Evolutionary conservation across 129 eudicot species (phyloP), one percentile per base, ranked within the genome.

Genomic region (Rutidosis leptorrhynchoides): DNA sequence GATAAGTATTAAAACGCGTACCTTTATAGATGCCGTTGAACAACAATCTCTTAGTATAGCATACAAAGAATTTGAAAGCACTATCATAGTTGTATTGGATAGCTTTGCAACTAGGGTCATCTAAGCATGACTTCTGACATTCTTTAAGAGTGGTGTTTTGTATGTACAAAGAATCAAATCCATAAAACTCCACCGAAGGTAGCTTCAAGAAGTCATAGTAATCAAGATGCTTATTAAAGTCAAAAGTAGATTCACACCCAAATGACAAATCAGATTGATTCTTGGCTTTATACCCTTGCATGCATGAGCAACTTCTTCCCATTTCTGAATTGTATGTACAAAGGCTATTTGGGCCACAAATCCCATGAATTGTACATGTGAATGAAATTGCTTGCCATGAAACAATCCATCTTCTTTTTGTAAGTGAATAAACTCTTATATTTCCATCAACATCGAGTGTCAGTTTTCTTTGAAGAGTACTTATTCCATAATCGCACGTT

Each of bases 281-380:
- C 60, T 55, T 55, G 60, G 32, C 60, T 32, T 55, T 55, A 32
- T 55, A 55, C 28, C 62, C 62, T 11, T 56, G 62, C 62, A 56
- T 56, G 14, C 62, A 56, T 24, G 62, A 9, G 62, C 62, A 56
- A 21, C 62, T 56, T 16, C 62, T 25, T 56, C 35, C 62, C 33
- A 6, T 24, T 24, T 14, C 10, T 0, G 33, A 11, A 56, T 20
- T 25, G 8, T 25, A 56, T 15, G 62, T 56, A 25, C 62, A 56
- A 25, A 56, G 62, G 62, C 62, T 56, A 6, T 56, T 56, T 27
- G 33, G 62, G 25, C 62, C 62, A 56, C 62, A 56, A 56, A 56
- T 56, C 20, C 62, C 62, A 27, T 56, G 62, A 56, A 56, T 56
- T 56, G 33, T 21, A 25, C 62, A 56, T 5, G 35, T 12, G 0